Evolutionary conservation across 257 asterid species (phyloP).

Genomic region (Ocimum tenuiflorum): DNA sequence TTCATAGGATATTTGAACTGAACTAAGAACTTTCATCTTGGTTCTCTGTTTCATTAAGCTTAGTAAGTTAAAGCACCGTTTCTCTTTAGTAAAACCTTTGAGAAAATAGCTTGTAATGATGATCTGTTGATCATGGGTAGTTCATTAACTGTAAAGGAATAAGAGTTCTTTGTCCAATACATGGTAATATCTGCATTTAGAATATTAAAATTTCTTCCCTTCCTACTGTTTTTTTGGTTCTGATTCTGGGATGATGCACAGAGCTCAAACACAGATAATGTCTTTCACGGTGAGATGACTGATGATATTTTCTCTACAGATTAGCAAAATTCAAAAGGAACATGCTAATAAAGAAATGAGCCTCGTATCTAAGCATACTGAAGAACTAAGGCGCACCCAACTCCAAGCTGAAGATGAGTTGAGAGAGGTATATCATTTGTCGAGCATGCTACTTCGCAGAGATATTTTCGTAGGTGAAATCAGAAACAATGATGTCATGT

Average conservation of each 20-base stretch:
- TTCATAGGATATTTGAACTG: background rate
- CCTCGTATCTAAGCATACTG: slow-evolving; percentile 58
- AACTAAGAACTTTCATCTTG: background rate
- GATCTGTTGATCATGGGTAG: background rate
- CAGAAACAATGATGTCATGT: slow-evolving; percentile 5
- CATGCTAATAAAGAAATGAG: slow-evolving; percentile 46
- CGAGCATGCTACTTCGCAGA: background rate
- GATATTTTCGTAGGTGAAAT: background rate
- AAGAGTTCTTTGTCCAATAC: background rate
- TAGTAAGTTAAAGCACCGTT: background rate
- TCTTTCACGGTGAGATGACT: slow-evolving; percentile 19
- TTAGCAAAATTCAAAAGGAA: slow-evolving; percentile 60
- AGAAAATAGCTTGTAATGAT: slow-evolving; percentile 8
- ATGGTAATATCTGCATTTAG: background rate
- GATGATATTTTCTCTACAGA: slow-evolving; percentile 32
- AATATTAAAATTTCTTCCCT: slow-evolving; percentile 9
- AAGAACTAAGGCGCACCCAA: slow-evolving; percentile 55
- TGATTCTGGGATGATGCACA: background rate
- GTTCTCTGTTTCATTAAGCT: slow-evolving; percentile 4
- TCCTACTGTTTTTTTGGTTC: slow-evolving; percentile 7
- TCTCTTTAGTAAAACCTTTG: background rate
- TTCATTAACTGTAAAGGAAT: background rate
- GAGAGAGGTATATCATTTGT: slow-evolving; percentile 52
- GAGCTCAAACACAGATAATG: background rate
- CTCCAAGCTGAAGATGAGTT: slow-evolving; percentile 75